phyloP scores from a whole-genome alignment of 495 filamentous ascomycete species.

The Chaetomium tenue region DNA sequence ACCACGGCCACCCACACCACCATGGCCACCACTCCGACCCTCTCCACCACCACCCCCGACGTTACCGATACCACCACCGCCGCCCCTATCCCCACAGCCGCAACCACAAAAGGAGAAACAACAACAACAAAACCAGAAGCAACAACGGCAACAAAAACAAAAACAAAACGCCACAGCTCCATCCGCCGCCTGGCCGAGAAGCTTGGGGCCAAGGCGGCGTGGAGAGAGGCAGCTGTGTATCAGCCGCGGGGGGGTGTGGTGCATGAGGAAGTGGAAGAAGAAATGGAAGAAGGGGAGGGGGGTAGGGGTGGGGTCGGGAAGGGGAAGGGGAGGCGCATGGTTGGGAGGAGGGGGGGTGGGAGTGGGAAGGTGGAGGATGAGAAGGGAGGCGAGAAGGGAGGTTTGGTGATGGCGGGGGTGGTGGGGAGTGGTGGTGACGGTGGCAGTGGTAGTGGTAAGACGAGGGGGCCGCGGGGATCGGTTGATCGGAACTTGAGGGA shows the following conservation, averaged over 20 bases:
- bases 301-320: no score
- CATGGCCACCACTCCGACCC: no score
- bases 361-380: background rate
- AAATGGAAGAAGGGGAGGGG: no score
- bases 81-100: no score
- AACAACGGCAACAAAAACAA: background rate
- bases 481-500: no score
- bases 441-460: background rate
- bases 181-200: conserved; percentile 12
- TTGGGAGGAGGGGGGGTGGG: no score
- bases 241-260: conserved; percentile 5
- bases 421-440: background rate
- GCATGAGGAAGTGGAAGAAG: background rate
- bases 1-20: no score
- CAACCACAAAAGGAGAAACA: no score
- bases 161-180: conserved; percentile 13
- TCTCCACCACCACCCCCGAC: background rate
- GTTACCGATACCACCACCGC: no score
- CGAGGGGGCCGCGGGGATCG: no score
- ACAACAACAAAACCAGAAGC: no score
- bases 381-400: background rate
- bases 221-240: conserved; percentile 15
- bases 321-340: no score
- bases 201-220: conserved; percentile 10
- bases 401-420: background rate